These are phyloP conservation scores for Azolla pinnata DNA, from an alignment of 75 land plant genomes.

Conservation along the genomic window DNA sequence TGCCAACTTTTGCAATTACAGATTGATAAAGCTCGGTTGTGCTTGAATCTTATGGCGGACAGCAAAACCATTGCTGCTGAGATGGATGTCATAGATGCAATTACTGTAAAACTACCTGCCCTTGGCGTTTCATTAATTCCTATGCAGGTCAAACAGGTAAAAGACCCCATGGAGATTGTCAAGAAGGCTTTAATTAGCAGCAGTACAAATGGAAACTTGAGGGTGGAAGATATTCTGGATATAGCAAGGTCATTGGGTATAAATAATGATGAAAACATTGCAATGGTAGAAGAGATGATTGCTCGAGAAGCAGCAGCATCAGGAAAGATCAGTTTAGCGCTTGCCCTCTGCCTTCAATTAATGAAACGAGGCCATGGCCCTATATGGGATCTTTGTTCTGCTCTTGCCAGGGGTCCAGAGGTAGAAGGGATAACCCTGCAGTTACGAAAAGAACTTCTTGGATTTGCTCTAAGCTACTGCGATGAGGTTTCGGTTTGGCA, in stretches of 20 bases:
- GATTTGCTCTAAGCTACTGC: conserved; percentile 89
- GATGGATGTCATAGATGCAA: conserved; percentile 67
- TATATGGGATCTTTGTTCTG: conserved; percentile 93
- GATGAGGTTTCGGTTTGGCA: conserved; percentile 89
- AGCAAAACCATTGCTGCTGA: conserved; percentile 65
- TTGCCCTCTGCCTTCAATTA: conserved; percentile 72
- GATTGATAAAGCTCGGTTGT: conserved; percentile 92
- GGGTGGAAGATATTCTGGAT: conserved; percentile 79
- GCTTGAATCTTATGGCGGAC: conserved; percentile 63
- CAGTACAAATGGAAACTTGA: conserved; percentile 57
- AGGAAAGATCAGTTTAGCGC: conserved; percentile 80
- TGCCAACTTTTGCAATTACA: conserved; percentile 28
- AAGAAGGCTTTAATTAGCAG: conserved; percentile 56
- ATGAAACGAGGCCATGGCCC: conserved; percentile 70
- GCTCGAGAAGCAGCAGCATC: conserved; percentile 94
- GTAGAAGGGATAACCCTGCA: conserved; percentile 55
- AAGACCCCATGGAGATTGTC: conserved; percentile 81
- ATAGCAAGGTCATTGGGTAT: conserved; percentile 83
- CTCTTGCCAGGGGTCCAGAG: conserved; percentile 81
- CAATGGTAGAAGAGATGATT: conserved; percentile 73
- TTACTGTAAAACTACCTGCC: conserved; percentile 69
- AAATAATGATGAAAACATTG: conserved; percentile 52
- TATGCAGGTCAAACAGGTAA: conserved; percentile 77
- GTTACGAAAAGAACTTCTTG: conserved; percentile 69
- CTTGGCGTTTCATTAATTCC: conserved; percentile 90